A percentile compares a stretch with the other conserved stretches of the same genome.
Conservation (phyloP, 2,329 filamentous ascomycete genomes). For the Nemania sp. region DNA sequence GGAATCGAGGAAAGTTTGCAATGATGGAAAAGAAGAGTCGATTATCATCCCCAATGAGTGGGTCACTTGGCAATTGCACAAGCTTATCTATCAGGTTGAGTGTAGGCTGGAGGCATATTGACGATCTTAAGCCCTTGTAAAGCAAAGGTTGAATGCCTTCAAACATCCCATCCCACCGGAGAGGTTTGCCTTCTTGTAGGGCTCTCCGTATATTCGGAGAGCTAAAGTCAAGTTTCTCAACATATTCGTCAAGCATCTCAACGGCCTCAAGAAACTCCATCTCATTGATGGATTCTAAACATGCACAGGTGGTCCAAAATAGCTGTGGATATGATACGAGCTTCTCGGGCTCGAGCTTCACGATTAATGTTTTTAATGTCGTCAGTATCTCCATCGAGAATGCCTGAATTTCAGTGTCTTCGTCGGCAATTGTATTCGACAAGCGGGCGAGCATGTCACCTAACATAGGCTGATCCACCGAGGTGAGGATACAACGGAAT, state of each 20-base stretch:
- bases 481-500: slow-evolving; percentile 92
- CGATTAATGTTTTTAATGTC: slow-evolving; percentile 90
- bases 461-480: slow-evolving; percentile 91
- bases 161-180: slow-evolving; percentile 89
- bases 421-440: slow-evolving; percentile 96
- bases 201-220: slow-evolving; percentile 75
- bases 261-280: slow-evolving; percentile 92
- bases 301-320: slow-evolving; percentile 98
- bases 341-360: slow-evolving; percentile 81
- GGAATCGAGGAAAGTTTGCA: slow-evolving; percentile 89
- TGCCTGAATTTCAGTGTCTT: slow-evolving; percentile 92
- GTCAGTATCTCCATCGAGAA: slow-evolving; percentile 99
- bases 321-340: slow-evolving; percentile 92
- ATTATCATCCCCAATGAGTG: slow-evolving; percentile 83
- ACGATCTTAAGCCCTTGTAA: slow-evolving; percentile 93
- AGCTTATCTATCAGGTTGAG: slow-evolving; percentile 83
- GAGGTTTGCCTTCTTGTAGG: slow-evolving; percentile 82
- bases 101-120: slow-evolving; percentile 81
- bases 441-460: slow-evolving; percentile 95
- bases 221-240: slow-evolving; percentile 85
- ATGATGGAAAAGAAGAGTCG: slow-evolving; percentile 87
- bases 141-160: slow-evolving; percentile 87
- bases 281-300: slow-evolving; percentile 96
- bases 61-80: slow-evolving; percentile 80
- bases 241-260: slow-evolving; percentile 88